These are phyloP conservation scores for Moesziomyces globuligerus DNA, from an alignment of 1,284 basidiomycete species.

Conservation along the genomic window DNA sequence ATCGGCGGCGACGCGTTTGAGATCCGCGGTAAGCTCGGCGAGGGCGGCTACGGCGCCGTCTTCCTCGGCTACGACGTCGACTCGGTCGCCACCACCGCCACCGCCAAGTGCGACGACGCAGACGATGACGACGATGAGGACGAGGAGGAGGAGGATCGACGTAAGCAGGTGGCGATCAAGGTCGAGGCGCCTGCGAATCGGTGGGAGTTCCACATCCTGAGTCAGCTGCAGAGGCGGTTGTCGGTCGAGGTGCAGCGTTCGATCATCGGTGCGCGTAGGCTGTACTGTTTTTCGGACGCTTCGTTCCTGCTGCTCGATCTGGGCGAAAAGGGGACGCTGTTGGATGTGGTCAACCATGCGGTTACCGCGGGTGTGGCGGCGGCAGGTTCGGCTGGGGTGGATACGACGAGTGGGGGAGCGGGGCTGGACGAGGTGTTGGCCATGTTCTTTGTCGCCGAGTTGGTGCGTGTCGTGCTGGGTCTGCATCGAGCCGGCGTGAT, in stretches of 20 bases:
- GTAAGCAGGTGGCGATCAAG: constrained; percentile 82
- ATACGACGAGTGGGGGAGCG: constrained; percentile 68
- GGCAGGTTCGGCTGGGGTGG: constrained; percentile 69
- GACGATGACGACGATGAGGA: constrained; percentile 54
- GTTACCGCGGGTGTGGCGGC: constrained; percentile 71
- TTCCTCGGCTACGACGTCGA: constrained; percentile 76
- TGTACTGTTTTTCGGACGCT: constrained; percentile 74
- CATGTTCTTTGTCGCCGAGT: constrained; percentile 93
- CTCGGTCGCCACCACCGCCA: constrained; percentile 45
- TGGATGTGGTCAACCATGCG: constrained; percentile 86
- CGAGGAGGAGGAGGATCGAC: constrained; percentile 74
- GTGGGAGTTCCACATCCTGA: constrained; percentile 93
- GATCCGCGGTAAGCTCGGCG: constrained; percentile 86
- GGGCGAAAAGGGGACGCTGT: constrained; percentile 88
- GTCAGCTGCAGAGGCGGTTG: constrained; percentile 74
- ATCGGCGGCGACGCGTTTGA: constrained; percentile 35
- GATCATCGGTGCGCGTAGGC: constrained; percentile 56
- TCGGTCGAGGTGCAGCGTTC: constrained; percentile 28
- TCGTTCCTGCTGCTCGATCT: constrained; percentile 88
- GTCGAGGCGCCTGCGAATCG: constrained; percentile 86
- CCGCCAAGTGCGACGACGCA: constrained; percentile 1
- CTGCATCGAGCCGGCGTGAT: constrained; percentile 86
- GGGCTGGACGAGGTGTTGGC: constrained; percentile 90
- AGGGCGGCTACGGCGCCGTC: constrained; percentile 95
- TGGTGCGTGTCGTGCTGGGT: constrained; percentile 82